A percentile compares a stretch with the other conserved stretches of the same genome.
Evolutionary conservation across 2,329 filamentous ascomycete genomes (phyloP).

Genomic region (Ophiocordyceps robertsii): DNA sequence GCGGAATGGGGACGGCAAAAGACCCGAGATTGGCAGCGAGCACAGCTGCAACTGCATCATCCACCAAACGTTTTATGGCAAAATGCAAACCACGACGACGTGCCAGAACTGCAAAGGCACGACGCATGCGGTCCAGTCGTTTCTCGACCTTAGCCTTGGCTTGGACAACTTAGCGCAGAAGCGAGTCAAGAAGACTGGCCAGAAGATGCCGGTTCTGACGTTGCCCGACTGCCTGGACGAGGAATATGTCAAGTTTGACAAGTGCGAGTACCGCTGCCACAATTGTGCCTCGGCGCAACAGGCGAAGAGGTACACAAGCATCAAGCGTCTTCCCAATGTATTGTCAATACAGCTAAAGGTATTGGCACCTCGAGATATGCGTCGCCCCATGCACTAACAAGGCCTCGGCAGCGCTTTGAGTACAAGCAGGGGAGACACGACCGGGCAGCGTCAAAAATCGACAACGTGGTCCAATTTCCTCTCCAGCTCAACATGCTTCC

Average conservation of each 20-base stretch:
- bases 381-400: neutral
- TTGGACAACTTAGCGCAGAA: slow-evolving; percentile 65
- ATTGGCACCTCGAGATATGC: slow-evolving; percentile 1
- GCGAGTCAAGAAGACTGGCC: slow-evolving; percentile 39
- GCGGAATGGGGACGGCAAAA: slow-evolving; percentile 60
- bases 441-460: slow-evolving; percentile 69
- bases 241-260: slow-evolving; percentile 77
- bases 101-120: slow-evolving; percentile 78
- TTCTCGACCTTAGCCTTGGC: slow-evolving; percentile 80
- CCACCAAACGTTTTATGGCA: slow-evolving; percentile 88
- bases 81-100: slow-evolving; percentile 78
- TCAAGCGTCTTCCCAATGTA: slow-evolving; percentile 77
- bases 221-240: slow-evolving; percentile 67
- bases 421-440: slow-evolving; percentile 53
- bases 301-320: slow-evolving; percentile 70
- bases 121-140: slow-evolving; percentile 73
- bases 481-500: slow-evolving; percentile 80
- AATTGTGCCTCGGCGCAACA: slow-evolving; percentile 66
- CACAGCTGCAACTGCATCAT: slow-evolving; percentile 77
- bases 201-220: slow-evolving; percentile 28
- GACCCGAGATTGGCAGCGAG: slow-evolving; percentile 43
- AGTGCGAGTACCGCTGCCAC: slow-evolving; percentile 78
- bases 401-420: slow-evolving; percentile 47
- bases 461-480: slow-evolving; percentile 75
- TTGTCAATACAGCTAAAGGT: slow-evolving; percentile 89